Evolutionary conservation across 208 protist species (phyloP), one percentile per base, ranked within the genome.

Genomic region (Borovskyia barvae): DNA sequence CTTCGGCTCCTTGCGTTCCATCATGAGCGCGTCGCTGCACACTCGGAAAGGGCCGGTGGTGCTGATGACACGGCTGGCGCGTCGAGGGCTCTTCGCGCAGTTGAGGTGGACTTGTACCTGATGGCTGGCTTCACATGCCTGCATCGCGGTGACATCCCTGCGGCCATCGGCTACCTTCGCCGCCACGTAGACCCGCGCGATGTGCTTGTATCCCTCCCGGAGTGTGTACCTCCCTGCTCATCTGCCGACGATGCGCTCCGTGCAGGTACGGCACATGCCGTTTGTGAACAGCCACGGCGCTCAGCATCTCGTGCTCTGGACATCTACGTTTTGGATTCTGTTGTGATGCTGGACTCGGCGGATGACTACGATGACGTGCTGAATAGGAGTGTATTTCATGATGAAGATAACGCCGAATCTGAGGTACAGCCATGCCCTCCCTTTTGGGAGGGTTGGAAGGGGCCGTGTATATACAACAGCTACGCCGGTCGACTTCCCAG

Each of bases 121-220:
- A 90, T 84, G 77, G 75, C 74, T 15, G 84, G 82, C 32, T 92
- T 87, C 66, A 65, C 75, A 2, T 66, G 78, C 40, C 59, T 95
- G 26, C 73, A 79, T 42, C 71, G 68, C 15, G 71, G 72, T 24
- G 61, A 71, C 5, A 56, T 80, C 9, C 53, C 37, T 9, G 53
- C 82, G 15, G 88, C 82, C 9, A 66, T 94, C 46, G 37, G 61
- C 28, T 65, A 79, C 48, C 75, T 92, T 46, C 69, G 70, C n/a
- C 52, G 70, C 49, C 69, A 71, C 51, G 63, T 92, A 17, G 85
- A 92, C 60, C 74, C 80, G 12, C 75, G 85, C 32, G 83, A 92
- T 26, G 54, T 95, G 43, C 54, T 89, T 15, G 42, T 85, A 11
- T 51, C 75, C 17, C 30, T 92, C 0, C 85, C 80, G 15, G 80